A percentile compares a stretch with the other conserved stretches of the same genome.
Conservation (phyloP, 352 stramenopile genomes). For the Phytophthora rubi region DNA sequence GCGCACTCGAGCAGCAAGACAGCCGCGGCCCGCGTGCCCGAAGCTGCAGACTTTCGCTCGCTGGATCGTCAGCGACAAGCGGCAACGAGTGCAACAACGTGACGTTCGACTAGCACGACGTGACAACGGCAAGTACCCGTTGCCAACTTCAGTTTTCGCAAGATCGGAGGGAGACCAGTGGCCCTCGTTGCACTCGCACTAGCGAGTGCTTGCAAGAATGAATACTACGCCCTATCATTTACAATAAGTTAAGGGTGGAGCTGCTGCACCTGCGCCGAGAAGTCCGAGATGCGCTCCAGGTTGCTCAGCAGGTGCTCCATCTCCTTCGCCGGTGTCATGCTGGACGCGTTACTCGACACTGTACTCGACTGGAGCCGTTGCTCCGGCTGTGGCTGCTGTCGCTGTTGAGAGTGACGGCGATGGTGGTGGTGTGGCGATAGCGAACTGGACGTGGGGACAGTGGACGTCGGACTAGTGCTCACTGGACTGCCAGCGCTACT, state of each 20-base stretch:
- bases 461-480: slow-evolving; percentile 42
- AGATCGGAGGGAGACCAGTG: not conserved
- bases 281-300: slow-evolving; percentile 73
- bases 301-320: slow-evolving; percentile 73
- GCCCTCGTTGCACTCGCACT: slow-evolving; percentile 1
- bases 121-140: slow-evolving; percentile 7
- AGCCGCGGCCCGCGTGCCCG: not conserved
- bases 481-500: slow-evolving; percentile 30
- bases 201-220: not conserved
- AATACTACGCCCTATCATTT: slow-evolving; percentile 1
- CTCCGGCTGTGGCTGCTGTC: slow-evolving; percentile 8
- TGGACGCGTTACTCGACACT: slow-evolving; percentile 12
- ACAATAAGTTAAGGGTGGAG: slow-evolving; percentile 37
- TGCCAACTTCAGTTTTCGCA: slow-evolving; percentile 11
- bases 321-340: slow-evolving; percentile 50
- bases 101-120: slow-evolving; percentile 22
- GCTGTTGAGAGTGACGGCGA: slow-evolving; percentile 19
- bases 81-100: slow-evolving; percentile 10
- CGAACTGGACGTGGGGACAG: slow-evolving; percentile 32
- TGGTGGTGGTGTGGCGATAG: slow-evolving; percentile 26
- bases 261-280: slow-evolving; percentile 48
- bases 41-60: slow-evolving; percentile 1
- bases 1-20: not conserved
- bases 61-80: slow-evolving; percentile 13
- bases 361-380: slow-evolving; percentile 25